phyloP scores from a whole-genome alignment of 1,284 basidiomycete genomes.

The Garcileccinum viscosum region DNA sequence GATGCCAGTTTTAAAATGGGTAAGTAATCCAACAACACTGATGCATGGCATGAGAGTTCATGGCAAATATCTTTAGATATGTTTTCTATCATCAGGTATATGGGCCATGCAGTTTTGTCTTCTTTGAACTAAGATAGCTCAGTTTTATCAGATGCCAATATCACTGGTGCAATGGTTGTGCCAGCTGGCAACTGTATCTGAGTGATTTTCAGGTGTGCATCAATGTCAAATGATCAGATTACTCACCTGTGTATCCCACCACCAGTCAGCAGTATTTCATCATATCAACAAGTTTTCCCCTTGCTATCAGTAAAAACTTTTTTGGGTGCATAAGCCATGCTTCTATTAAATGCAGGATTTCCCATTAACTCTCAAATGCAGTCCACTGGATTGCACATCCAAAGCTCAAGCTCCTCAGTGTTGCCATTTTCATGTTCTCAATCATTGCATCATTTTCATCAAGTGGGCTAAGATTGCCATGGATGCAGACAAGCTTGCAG shows the following conservation, averaged over 20 bases:
- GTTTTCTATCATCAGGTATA: not conserved
- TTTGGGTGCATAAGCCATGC: not conserved
- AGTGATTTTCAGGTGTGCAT: not conserved
- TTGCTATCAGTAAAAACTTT: not conserved
- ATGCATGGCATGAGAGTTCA: not conserved
- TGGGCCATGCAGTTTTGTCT: not conserved
- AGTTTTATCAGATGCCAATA: not conserved
- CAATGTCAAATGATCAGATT: not conserved
- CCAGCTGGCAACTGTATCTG: not conserved
- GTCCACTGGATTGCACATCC: not conserved
- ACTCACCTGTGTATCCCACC: constrained; percentile 7
- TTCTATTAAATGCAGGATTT: not conserved
- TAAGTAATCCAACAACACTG: not conserved
- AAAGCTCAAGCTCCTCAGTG: not conserved
- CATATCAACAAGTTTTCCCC: not conserved
- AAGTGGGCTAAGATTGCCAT: not conserved
- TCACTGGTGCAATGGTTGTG: not conserved
- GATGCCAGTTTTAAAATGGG: not conserved
- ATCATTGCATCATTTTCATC: not conserved
- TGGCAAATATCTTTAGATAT: not conserved
- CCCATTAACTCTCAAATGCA: not conserved
- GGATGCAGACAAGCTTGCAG: not conserved
- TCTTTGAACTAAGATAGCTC: not conserved
- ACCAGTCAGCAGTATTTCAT: constrained; percentile 6
- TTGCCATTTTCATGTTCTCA: not conserved